Conservation (phyloP, 2,329 filamentous ascomycete species). For the Apiospora phragmitis region DNA sequence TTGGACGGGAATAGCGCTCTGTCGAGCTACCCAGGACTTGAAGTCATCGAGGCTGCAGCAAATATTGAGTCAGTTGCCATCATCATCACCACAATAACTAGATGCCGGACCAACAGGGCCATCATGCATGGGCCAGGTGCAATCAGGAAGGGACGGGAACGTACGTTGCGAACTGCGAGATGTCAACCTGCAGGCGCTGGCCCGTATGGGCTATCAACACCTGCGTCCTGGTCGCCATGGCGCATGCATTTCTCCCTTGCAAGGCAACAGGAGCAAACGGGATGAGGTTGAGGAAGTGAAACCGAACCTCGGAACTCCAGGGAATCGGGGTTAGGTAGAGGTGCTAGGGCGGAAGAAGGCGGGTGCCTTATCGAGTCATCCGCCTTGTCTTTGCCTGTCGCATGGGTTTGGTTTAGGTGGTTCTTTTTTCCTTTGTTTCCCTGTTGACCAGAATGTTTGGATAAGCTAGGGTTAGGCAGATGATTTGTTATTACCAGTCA, state of each 20-base stretch:
- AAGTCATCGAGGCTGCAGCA: constrained; percentile 74
- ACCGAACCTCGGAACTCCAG: not conserved
- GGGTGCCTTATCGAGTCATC: constrained; percentile 7
- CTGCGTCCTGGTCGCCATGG: constrained; percentile 77
- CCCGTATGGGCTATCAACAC: constrained; percentile 93
- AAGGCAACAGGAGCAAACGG: constrained; percentile 3
- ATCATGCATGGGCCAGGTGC: constrained; percentile 5
- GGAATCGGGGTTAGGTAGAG: not conserved
- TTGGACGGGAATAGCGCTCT: constrained; percentile 71
- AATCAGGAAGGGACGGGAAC: constrained; percentile 31
- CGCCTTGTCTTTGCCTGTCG: constrained; percentile 1
- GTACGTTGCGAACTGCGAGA: constrained; percentile 72
- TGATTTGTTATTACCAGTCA: not conserved
- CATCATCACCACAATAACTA: constrained; percentile 26
- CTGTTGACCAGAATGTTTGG: not conserved
- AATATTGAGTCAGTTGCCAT: constrained; percentile 13
- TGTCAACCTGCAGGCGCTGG: constrained; percentile 79
- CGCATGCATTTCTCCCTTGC: constrained; percentile 23
- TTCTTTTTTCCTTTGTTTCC: not conserved
- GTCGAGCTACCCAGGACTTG: constrained; percentile 75
- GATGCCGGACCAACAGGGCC: not conserved
- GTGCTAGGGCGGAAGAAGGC: not conserved
- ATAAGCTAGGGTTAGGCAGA: not conserved
- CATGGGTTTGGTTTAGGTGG: not conserved
- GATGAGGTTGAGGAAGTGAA: not conserved